A percentile compares a stretch with the other conserved stretches of the same genome.
Conservation (phyloP, 805 yeast genomes). For the Kuraishia piskuri region DNA sequence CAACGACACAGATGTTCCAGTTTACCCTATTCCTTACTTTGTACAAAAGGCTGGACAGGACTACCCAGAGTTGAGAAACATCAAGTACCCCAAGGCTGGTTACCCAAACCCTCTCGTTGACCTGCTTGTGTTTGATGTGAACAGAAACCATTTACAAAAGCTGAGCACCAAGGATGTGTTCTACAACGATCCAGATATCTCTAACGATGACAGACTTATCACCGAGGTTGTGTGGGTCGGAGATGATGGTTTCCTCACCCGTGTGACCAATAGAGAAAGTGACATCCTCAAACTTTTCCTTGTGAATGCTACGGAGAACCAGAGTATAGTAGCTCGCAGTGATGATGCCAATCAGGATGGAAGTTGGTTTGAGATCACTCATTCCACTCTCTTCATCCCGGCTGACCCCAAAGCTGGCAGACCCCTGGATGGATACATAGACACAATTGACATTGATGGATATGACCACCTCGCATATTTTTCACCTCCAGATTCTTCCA, state of each 20-base stretch:
- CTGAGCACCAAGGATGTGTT: conserved; percentile 24
- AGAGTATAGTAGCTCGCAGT: conserved; percentile 35
- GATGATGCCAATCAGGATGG: conserved; percentile 36
- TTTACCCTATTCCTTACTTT: conserved; percentile 67
- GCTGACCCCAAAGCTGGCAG: conserved; percentile 34
- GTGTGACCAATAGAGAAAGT: conserved; percentile 57
- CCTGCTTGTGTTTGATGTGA: conserved; percentile 35
- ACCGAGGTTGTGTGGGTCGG: conserved; percentile 74
- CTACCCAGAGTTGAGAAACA: conserved; percentile 52
- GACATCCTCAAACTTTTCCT: conserved; percentile 52
- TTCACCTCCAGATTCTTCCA: conserved; percentile 53
- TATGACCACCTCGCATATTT: conserved; percentile 78
- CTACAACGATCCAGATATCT: conserved; percentile 30
- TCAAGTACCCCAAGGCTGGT: conserved; percentile 86
- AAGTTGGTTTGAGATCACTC: conserved; percentile 75
- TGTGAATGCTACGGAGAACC: conserved; percentile 33
- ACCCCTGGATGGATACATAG: conserved; percentile 66
- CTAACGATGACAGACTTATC: conserved; percentile 38
- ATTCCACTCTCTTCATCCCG: conserved; percentile 52
- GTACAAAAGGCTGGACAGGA: conserved; percentile 41
- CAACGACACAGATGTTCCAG: conserved; percentile 69
- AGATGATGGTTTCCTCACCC: conserved; percentile 37
- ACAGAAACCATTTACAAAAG: conserved; percentile 12
- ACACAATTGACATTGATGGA: conserved; percentile 55
- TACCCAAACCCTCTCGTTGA: conserved; percentile 62